Conservation (phyloP, 345 rosid genomes). For the Angophora floribunda region DNA sequence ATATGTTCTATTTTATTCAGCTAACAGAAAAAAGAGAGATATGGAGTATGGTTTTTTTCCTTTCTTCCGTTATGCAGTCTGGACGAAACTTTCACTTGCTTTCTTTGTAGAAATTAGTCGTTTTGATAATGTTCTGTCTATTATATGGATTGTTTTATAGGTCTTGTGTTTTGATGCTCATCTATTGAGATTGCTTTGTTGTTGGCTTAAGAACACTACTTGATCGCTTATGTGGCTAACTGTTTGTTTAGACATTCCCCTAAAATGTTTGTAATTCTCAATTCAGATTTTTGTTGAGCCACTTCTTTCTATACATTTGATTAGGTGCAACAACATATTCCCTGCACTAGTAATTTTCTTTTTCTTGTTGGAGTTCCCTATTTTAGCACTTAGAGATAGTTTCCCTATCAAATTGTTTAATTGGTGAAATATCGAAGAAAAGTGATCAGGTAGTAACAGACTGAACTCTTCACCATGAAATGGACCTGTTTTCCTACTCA, state of each 20-base stretch:
- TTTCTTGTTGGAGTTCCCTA: background rate
- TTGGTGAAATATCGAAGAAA: background rate
- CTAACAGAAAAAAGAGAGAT: background rate
- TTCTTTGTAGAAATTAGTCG: background rate
- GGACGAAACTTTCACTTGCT: background rate
- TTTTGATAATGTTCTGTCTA: background rate
- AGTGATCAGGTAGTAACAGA: background rate
- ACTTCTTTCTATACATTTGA: background rate
- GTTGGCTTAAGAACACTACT: background rate
- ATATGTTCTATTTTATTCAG: background rate
- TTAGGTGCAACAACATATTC: background rate
- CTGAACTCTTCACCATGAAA: background rate
- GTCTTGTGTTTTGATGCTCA: background rate
- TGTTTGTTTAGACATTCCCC: background rate
- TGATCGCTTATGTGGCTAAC: background rate
- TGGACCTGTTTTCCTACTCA: background rate
- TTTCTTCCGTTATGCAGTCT: background rate
- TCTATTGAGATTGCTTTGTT: background rate
- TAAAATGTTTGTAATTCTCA: background rate
- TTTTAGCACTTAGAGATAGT: background rate
- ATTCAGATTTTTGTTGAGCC: background rate
- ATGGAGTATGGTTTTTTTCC: background rate
- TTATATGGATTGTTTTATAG: background rate
- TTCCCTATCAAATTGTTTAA: background rate
- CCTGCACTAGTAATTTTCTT: background rate